Conservation (phyloP, 441 rosid genomes). For the Populus tomentosa region DNA sequence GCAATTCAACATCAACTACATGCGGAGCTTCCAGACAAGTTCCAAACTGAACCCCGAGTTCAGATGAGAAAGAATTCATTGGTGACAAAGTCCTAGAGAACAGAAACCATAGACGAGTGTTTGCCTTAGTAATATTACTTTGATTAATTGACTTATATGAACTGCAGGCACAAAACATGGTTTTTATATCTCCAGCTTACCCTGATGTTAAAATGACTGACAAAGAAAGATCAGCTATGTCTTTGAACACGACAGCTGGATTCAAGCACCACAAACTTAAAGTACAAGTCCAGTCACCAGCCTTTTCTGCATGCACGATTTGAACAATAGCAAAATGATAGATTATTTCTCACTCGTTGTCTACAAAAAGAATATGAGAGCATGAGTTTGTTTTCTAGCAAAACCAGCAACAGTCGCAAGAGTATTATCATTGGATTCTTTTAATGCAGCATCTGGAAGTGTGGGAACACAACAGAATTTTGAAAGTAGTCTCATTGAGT, state of each 20-base stretch:
- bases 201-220: slow-evolving; percentile 94
- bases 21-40: slow-evolving; percentile 97
- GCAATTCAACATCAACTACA: slow-evolving; percentile 77
- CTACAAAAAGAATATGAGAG: neutral
- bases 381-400: neutral
- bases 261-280: slow-evolving; percentile 97
- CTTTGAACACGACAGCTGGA: slow-evolving; percentile 92
- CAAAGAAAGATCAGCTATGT: slow-evolving; percentile 80
- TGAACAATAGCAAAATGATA: slow-evolving; percentile 16
- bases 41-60: slow-evolving; percentile 93
- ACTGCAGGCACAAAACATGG: neutral
- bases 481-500: neutral
- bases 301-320: slow-evolving; percentile 48
- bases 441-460: neutral
- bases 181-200: slow-evolving; percentile 39
- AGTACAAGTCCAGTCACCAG: slow-evolving; percentile 59
- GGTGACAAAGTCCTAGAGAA: slow-evolving; percentile 85
- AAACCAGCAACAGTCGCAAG: neutral
- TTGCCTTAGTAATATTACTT: neutral
- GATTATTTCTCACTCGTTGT: neutral
- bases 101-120: slow-evolving; percentile 15
- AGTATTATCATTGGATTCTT: neutral
- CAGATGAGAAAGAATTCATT: slow-evolving; percentile 88
- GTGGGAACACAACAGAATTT: neutral
- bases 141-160: neutral